Evolutionary conservation across 805 yeast genomes (phyloP), one percentile per base, ranked within the genome.

Genomic region (Kazachstania taianensis): DNA sequence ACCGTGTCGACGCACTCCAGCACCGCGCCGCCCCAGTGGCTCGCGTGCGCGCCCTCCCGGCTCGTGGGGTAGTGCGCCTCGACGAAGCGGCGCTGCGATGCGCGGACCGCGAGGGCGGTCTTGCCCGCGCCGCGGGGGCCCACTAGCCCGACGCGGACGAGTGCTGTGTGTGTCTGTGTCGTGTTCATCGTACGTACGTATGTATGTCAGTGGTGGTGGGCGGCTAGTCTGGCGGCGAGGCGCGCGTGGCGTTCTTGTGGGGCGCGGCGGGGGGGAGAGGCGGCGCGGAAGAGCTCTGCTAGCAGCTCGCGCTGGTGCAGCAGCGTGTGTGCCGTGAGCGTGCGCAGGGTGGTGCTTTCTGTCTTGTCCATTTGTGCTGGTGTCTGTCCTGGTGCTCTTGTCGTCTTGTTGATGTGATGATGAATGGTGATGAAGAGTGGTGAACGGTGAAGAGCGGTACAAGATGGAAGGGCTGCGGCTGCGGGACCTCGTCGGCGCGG

Each of bases 111-210:
- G 63, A 85, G 64, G 2, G 94, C 79, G 20, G 94, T 83, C 60
- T 86, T 77, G 2, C 94, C 95, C 17, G 85, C 95, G 25, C 87
- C 81, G 35, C 94, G 69, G 14, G 92, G 76, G 28, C 96, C 96
- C 15, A 84, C 84, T 14, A 86, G 80, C 10, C 94, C 94, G 37
- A 86, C 70, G 54, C 81, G n/a, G n/a, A n/a, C n/a, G n/a, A n/a
- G n/a, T n/a, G n/a, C 83, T 41, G 94, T 37, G 25, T 46, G 48
- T 14, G 26, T n/a, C 24, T n/a, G n/a, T n/a, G n/a, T n/a, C n/a
- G n/a, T n/a, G n/a, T n/a, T n/a, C n/a, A n/a, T n/a, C n/a, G n/a
- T n/a, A n/a, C n/a, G n/a, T n/a, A n/a, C n/a, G n/a, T n/a, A n/a
- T n/a, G n/a, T n/a, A n/a, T n/a, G n/a, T n/a, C n/a, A n/a, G n/a